Base-by-base conservation (phyloP, 495 filamentous ascomycete genomes). In the Penicillium alfredii region DNA sequence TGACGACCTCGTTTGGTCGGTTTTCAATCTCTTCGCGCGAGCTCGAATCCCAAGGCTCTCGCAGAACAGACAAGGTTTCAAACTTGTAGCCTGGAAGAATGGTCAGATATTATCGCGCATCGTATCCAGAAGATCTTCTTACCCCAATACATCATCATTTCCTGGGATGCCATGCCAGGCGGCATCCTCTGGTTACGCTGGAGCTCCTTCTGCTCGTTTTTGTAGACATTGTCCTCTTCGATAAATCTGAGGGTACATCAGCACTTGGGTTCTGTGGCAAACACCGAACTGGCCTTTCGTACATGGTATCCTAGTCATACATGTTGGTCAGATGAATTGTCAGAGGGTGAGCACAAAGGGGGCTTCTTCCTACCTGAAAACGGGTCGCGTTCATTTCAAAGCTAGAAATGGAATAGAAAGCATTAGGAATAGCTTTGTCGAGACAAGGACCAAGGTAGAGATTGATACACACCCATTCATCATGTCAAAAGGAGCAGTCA, bases 301-400 rank as follows among this genome's bases (percentile, higher is more conserved):
- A 92, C 86, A 92, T 86, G 47, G 80, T 84, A 28, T 72, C 84
- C 86, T 93, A n/a, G 8, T n/a, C n/a, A n/a, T n/a, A 67, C 7
- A 44, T 19, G 20, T 22, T 12, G 23, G 26, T 48, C 27, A 45
- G 36, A 20, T 25, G 10, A 30, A 24, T 39, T 32, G 42, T 51
- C 52, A 42, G 42, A 44, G 44, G n/a, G 5, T 30, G 21, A n/a
- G 10, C 10, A 32, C 12, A 5, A 4, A 8, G 4, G 27, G 21
- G 29, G n/a, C n/a, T n/a, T 25, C 15, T 22, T 55, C 78, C 56
- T 68, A 94, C 89, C 68, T 95, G 84, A 55, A 86, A 90, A 32
- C 74, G 70, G 8, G 89, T 94, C 39, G 85, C 92, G 53, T 94
- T 90, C 90, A 98, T 95, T 55, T 94, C 87, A 45, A 94, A 96